These are phyloP conservation scores for Macrocybe gigantea DNA, from an alignment of 768 basidiomycete genomes.

Conservation along the genomic window DNA sequence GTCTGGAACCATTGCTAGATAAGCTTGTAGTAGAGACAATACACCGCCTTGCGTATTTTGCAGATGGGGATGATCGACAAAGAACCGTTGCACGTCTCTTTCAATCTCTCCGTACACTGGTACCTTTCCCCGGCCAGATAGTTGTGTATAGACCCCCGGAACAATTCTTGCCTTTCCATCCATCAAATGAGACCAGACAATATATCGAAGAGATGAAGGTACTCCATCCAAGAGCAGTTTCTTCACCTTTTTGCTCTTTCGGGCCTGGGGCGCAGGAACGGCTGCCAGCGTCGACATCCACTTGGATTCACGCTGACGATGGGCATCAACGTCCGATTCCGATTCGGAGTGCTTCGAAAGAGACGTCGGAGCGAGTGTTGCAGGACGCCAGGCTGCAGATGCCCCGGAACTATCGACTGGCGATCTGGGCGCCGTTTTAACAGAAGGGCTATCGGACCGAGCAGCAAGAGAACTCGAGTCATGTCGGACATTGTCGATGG, in stretches of 20 bases:
- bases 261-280: constrained; percentile 52
- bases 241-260: constrained; percentile 76
- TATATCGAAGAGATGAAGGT: constrained; percentile 77
- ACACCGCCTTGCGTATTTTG: constrained; percentile 53
- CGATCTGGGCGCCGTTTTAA: constrained; percentile 17
- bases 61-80: constrained; percentile 53
- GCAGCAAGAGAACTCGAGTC: constrained; percentile 15
- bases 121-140: constrained; percentile 52
- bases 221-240: constrained; percentile 74
- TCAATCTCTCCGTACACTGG: constrained; percentile 48
- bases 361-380: constrained; percentile 1
- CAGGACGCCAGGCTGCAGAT: constrained; percentile 13
- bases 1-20: constrained; percentile 83
- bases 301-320: constrained; percentile 68
- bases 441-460: constrained; percentile 37
- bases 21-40: constrained; percentile 59
- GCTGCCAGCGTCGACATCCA: constrained; percentile 67
- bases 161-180: constrained; percentile 70
- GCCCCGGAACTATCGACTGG: constrained; percentile 12
- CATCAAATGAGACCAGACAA: constrained; percentile 78
- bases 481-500: constrained; percentile 23
- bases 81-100: constrained; percentile 47
- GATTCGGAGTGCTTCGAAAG: constrained; percentile 17
- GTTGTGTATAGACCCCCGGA: constrained; percentile 60
- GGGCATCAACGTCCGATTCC: constrained; percentile 49